Base-by-base conservation (phyloP, 495 filamentous ascomycete species). In the Cenococcum geophilum region DNA sequence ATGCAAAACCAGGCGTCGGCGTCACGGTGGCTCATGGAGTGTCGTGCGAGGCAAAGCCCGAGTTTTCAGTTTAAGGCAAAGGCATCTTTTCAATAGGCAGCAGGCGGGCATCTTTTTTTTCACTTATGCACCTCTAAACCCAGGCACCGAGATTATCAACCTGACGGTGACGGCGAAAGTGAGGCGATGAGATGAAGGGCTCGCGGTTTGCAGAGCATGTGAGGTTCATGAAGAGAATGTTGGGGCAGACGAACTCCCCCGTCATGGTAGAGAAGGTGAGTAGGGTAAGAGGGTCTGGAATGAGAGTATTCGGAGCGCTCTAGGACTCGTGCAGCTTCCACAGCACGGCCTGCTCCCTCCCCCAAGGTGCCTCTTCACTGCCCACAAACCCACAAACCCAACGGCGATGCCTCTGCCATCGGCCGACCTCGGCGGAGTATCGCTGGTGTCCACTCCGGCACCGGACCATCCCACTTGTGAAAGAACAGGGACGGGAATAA, bases 351-450 rank as follows among this genome's bases (percentile, higher is more conserved):
- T 49, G 0, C 45, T 12, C 5, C 9, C 22, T 18, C 45, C 22
- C 45, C 45, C 42, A n/a, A n/a, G n/a, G n/a, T n/a, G n/a, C 42
- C 42, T 21, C 20, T 47, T 47, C 16, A 9, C 45, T 22, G 8
- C 45, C 11, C 22, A 20, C 45, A 22, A 22, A 49, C 45, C 45
- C 9, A 1, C 22, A 6, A 14, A 6, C 8, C 14, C 9, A 49
- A 18, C 9, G 6, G 1, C 16, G 45, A 45, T 45, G 18, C 45
- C 45, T 8, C 18, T 49, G 45, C 45, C 18, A 8, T 14, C 18
- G 45, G 18, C 45, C 45, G 45, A 49, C 45, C 18, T 49, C 45
- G 45, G 45, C 45, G 45, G 45, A 45, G 45, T 22, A 49, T 18
- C 22, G 18, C 5, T 6, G 9, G 45, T 9, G 18, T 20, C 22